Percentiles rank a stretch among this genome's conserved stretches.
Evolutionary conservation across 1,139 yeast genomes (phyloP).

Genomic region (Geotrichum europaeum): DNA sequence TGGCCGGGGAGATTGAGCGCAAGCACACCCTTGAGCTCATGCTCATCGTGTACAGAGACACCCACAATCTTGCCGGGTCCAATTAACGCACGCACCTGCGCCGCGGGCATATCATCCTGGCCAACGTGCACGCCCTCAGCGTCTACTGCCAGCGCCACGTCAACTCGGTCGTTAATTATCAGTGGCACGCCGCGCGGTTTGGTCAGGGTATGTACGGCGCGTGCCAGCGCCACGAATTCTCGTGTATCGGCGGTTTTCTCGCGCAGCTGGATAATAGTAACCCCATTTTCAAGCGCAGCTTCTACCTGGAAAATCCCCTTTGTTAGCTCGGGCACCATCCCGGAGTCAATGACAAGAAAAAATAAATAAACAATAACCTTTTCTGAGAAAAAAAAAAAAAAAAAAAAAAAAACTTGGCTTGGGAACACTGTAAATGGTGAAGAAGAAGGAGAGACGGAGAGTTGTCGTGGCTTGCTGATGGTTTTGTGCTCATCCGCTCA

Average conservation of each 20-base stretch:
- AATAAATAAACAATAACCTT: constrained; percentile 50
- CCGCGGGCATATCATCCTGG: constrained; percentile 77
- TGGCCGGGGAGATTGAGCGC: constrained; percentile 41
- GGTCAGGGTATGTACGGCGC: constrained; percentile 56
- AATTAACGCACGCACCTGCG: constrained; percentile 51
- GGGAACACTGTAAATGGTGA: too few relatives aligned
- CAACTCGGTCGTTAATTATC: constrained; percentile 82
- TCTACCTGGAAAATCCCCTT: constrained; percentile 49
- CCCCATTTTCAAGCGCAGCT: constrained; percentile 63
- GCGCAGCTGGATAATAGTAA: constrained; percentile 74
- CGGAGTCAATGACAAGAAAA: constrained; percentile 77
- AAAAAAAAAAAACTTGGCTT: too few relatives aligned
- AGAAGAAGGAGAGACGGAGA: too few relatives aligned
- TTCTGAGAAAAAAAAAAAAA: background rate
- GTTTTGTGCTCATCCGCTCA: background rate
- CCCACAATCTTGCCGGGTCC: constrained; percentile 79
- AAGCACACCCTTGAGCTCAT: constrained; percentile 41
- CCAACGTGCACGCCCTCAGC: constrained; percentile 96
- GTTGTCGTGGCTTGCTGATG: background rate
- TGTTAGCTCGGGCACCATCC: constrained; percentile 60
- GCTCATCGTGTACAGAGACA: constrained; percentile 57
- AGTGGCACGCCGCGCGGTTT: constrained; percentile 58
- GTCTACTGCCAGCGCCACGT: constrained; percentile 81
- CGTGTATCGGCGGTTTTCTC: constrained; percentile 71
- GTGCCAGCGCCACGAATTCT: constrained; percentile 60